Evolutionary conservation across 257 asterid species (phyloP).

Genomic region (Primulina huaijiensis): DNA sequence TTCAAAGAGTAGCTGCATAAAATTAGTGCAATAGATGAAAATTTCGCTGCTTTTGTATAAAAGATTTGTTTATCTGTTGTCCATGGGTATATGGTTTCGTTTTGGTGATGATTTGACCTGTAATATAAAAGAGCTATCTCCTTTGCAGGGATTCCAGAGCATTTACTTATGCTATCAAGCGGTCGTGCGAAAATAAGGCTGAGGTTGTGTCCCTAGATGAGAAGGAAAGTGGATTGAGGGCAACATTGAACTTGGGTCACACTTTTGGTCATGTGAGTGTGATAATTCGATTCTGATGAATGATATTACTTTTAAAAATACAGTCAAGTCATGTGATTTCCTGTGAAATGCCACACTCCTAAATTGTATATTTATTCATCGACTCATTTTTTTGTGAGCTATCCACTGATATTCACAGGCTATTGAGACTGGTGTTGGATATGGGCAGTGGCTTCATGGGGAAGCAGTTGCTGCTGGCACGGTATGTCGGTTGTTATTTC

Average conservation of each 20-base stretch:
- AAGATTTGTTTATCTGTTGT: constrained; percentile 6
- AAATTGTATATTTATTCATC: neutral
- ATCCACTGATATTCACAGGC: constrained; percentile 52
- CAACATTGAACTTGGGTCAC: constrained; percentile 97
- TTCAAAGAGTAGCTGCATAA: neutral
- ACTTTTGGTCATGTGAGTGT: constrained; percentile 92
- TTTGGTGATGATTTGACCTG: constrained; percentile 18
- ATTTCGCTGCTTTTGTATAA: neutral
- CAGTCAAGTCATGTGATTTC: neutral
- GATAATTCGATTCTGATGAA: constrained; percentile 15
- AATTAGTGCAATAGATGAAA: neutral
- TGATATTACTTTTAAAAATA: neutral
- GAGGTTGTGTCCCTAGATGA: constrained; percentile 95
- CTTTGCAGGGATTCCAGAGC: constrained; percentile 71
- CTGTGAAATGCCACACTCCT: neutral
- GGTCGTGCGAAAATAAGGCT: constrained; percentile 97
- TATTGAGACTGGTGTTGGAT: constrained; percentile 84
- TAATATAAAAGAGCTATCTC: constrained; percentile 21
- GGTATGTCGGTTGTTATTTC: constrained; percentile 39
- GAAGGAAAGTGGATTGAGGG: constrained; percentile 94
- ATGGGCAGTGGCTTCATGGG: constrained; percentile 97
- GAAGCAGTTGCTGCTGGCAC: constrained; percentile 99
- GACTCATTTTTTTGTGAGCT: constrained; percentile 16
- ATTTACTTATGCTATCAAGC: constrained; percentile 89
- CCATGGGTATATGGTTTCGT: constrained; percentile 15